Base-by-base conservation (phyloP, 1,284 basidiomycete species). In the Mycena sp. region DNA sequence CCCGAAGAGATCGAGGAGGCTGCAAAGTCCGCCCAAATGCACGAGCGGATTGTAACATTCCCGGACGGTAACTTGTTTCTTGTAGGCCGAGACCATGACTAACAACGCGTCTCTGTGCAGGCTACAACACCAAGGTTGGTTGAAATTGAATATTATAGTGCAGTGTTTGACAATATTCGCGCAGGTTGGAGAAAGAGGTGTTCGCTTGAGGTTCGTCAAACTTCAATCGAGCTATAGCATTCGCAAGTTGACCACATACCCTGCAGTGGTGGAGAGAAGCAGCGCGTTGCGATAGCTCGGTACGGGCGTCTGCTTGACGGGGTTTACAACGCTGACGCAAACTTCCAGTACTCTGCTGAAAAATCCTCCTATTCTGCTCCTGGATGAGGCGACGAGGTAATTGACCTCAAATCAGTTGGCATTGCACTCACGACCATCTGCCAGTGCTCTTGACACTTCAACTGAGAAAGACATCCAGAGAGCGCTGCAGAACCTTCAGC, bases 401-500 rank as follows among this genome's bases (percentile, higher is more conserved):
- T 79, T 66, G 56, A 37, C 11, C 62, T 52, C 39, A 41, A 39
- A 30, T 30, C 18, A 5, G 38, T 11, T 25, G 38, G 30, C 73
- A 18, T 44, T 5, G 50, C 44, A 30, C 60, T 72, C 57, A 72
- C 22, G 65, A 22, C 66, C 52, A 41, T 69, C 59, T 52, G 11
- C 75, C 57, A 93, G 92, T 75, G 93, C 93, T 22, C 81, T 96
- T 73, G 94, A 96, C 80, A 95, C 94, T 5, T 90, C 91, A 9
- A 95, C 94, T 2, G 94, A 96, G 80, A 92, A 93, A 72, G 89
- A 94, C 77, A 94, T 97, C 72, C 95, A 96, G 80, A 92, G 91
- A 75, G 93, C 93, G 13, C 84, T 95, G 62, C 91, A 92, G 77
- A 91, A 91, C 76, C 87, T 93, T 39, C 89, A 89, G 70, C 83